Conservation (phyloP, 2,329 filamentous ascomycete genomes). For the Paraphaeosphaeria minitans region DNA sequence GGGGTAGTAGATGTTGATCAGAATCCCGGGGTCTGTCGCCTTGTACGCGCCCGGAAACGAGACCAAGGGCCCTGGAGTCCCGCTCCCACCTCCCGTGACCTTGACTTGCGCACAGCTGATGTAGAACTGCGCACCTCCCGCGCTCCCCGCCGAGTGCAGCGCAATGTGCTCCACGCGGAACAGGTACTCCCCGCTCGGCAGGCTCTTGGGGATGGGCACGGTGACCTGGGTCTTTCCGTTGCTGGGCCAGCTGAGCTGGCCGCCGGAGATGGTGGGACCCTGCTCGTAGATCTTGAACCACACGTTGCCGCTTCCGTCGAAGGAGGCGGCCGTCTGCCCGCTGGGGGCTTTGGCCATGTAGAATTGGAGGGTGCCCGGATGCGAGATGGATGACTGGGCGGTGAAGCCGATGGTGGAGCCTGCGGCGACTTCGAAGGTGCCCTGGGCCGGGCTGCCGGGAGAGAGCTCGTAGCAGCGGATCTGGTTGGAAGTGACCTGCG, state of each 20-base stretch:
- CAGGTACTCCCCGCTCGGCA: constrained; percentile 53
- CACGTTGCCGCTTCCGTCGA: constrained; percentile 40
- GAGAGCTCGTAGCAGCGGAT: constrained; percentile 33
- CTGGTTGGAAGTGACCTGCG: constrained; percentile 21
- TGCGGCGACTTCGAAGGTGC: constrained; percentile 20
- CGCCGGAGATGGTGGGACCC: constrained; percentile 16
- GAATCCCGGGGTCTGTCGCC: constrained; percentile 38
- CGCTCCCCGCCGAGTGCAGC: constrained; percentile 45
- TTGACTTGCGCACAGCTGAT: constrained; percentile 54
- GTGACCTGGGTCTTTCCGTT: constrained; percentile 22
- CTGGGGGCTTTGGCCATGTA: constrained; percentile 47
- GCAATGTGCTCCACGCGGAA: constrained; percentile 55
- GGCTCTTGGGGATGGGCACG: constrained; percentile 48
- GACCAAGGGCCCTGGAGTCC: constrained; percentile 45
- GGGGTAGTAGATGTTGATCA: constrained; percentile 40
- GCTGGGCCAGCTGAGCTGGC: constrained; percentile 14
- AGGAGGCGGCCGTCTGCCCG: constrained; percentile 37
- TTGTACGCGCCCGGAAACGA: constrained; percentile 50
- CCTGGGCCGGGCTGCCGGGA: constrained; percentile 13
- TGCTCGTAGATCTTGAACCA: constrained; percentile 44
- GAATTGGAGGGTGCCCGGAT: constrained; percentile 44
- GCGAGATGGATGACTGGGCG: constrained; percentile 29
- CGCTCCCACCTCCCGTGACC: constrained; percentile 47
- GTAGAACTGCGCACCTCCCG: constrained; percentile 52
- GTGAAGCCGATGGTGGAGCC: constrained; percentile 41